These are phyloP conservation scores for Fimicolochytrium jonesii DNA, from an alignment of 192 early-diverging fungal genomes.

Conservation along the genomic window DNA sequence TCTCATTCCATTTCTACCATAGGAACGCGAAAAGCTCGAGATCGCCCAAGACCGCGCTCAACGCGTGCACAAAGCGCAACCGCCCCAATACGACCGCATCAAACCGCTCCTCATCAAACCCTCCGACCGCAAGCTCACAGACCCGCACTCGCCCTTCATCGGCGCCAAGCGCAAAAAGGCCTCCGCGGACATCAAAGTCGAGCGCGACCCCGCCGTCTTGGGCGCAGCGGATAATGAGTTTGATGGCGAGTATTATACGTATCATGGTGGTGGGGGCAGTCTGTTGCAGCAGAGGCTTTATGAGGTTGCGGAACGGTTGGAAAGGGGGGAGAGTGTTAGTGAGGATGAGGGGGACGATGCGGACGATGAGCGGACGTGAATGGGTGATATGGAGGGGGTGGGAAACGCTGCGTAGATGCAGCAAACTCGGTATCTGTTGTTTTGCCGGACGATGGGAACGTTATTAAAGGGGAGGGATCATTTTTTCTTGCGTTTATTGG, in stretches of 20 bases:
- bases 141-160: conserved; percentile 38
- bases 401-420: too few species aligned
- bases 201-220: background rate
- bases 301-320: conserved; percentile 6
- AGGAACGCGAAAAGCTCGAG: conserved; percentile 52
- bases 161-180: conserved; percentile 28
- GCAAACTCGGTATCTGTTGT: too few species aligned
- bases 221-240: background rate
- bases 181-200: background rate
- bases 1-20: too few species aligned
- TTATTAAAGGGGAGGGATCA: too few species aligned
- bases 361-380: too few species aligned
- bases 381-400: too few species aligned
- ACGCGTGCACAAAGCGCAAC: conserved; percentile 60
- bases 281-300: conserved; percentile 3
- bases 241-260: background rate
- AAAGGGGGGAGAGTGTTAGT: background rate
- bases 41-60: conserved; percentile 49
- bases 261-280: background rate
- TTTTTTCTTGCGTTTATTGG: too few species aligned
- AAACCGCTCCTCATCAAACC: conserved; percentile 46
- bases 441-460: too few species aligned
- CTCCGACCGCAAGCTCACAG: conserved; percentile 52
- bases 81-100: conserved; percentile 46
- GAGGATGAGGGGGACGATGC: background rate